Base-by-base conservation (phyloP, 148 eudicot genomes). In the Rhododendron vialii region DNA sequence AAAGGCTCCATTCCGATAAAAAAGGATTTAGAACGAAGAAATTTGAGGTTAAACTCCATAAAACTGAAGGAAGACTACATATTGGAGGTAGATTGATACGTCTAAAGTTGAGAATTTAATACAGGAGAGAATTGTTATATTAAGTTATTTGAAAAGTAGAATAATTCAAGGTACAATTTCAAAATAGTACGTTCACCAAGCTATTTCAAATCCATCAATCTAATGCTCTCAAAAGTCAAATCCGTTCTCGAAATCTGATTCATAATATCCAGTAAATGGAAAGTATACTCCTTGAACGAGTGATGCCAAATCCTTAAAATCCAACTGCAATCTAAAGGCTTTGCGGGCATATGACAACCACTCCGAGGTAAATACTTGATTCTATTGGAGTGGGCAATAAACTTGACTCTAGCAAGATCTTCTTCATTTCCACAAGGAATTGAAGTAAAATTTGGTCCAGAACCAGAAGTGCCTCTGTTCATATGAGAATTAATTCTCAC, bases 401-500 rank as follows among this genome's bases (percentile, higher is more conserved):
- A 71, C 43, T 30, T 50, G 65, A 14, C 79, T 73, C 57, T 17
- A 83, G 26, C 26, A 38, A 63, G 15, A 13, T n/a, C 24, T 7
- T 65, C 28, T n/a, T 41, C 2, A 36, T 76, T 85, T 69, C 18
- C 35, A 84, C 14, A 57, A 76, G 3, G 47, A 82, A 24, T 28
- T 83, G 47, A 50, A 82, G 51, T 43, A 71, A 71, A 71, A 71
- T 71, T 14, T 30, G 35, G 36, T 36, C 57, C 35, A 73, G 38
- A 74, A 82, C 81, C 78, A 82, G 33, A 78, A 57, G 61, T 75
- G 38, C 76, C 43, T 87, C 76, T 14, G 28, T 30, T 30, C 20
- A 14, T 28, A 71, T 5, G 76, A 0, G 38, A 14, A 26, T 84
- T 80, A 53, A 84, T 48, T 26, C 94, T 92, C 90, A 95, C 99